A percentile compares a stretch with the other conserved stretches of the same genome.
These are phyloP conservation scores for Phytophthora pluvialis DNA, from an alignment of 352 stramenopile genomes.

Conservation along the genomic window DNA sequence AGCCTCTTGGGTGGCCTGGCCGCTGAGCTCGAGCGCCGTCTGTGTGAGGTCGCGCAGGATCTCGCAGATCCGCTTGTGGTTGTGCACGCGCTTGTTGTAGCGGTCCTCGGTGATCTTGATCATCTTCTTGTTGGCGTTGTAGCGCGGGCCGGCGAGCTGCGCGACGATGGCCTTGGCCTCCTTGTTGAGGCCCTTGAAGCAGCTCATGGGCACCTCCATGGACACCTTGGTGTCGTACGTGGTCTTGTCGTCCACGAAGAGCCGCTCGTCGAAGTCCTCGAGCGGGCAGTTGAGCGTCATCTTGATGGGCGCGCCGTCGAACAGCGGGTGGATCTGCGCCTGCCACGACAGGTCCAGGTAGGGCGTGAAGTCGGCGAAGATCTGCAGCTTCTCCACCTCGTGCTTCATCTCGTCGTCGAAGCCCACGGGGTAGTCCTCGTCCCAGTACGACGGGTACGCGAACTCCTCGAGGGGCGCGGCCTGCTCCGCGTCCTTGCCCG, in stretches of 20 bases:
- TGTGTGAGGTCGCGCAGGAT: constrained; percentile 80
- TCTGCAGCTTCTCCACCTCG: constrained; percentile 86
- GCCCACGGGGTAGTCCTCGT: constrained; percentile 68
- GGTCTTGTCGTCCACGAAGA: constrained; percentile 82
- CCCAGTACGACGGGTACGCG: constrained; percentile 77
- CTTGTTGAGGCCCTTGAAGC: constrained; percentile 63
- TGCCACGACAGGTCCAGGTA: constrained; percentile 83
- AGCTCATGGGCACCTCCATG: constrained; percentile 78
- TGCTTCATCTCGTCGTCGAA: constrained; percentile 88
- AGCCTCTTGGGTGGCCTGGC: constrained; percentile 37
- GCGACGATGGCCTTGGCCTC: constrained; percentile 60
- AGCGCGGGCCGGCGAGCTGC: constrained; percentile 76
- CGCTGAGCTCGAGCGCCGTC: constrained; percentile 69
- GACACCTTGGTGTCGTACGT: constrained; percentile 84
- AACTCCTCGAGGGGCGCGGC: constrained; percentile 67
- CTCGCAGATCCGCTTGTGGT: constrained; percentile 88
- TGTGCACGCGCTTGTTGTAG: constrained; percentile 78
- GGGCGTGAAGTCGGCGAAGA: constrained; percentile 80
- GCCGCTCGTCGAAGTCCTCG: constrained; percentile 83
- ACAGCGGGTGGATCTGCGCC: constrained; percentile 76
- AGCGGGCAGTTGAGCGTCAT: constrained; percentile 81
- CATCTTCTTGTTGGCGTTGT: constrained; percentile 79
- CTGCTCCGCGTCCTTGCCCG: constrained; percentile 43
- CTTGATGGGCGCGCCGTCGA: constrained; percentile 71
- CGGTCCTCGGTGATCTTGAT: constrained; percentile 85